These are phyloP conservation scores for Aspergillus niger DNA, from an alignment of 2,329 filamentous ascomycete species.

Conservation along the genomic window DNA sequence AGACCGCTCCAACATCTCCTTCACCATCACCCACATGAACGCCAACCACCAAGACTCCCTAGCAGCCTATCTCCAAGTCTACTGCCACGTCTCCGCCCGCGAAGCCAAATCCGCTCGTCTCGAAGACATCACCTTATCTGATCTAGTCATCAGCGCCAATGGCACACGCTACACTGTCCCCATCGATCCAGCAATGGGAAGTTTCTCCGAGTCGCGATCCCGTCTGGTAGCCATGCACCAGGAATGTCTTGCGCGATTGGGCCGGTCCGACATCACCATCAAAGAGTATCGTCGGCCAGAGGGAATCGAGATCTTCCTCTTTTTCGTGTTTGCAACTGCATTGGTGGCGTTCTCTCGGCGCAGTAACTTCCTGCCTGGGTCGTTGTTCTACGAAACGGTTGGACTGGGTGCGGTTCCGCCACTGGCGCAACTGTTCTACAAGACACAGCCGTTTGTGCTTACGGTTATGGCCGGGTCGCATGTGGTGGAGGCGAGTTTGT, in stretches of 20 bases:
- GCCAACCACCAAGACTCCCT: slow-evolving; percentile 75
- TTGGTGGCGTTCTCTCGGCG: slow-evolving; percentile 55
- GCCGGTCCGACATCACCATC: slow-evolving; percentile 59
- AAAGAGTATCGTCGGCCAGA: slow-evolving; percentile 55
- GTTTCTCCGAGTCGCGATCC: slow-evolving; percentile 66
- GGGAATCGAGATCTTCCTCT: slow-evolving; percentile 53
- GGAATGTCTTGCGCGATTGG: slow-evolving; percentile 61
- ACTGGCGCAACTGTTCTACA: slow-evolving; percentile 61
- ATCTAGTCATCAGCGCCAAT: slow-evolving; percentile 63
- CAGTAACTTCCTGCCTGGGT: slow-evolving; percentile 57
- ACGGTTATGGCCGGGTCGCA: slow-evolving; percentile 66
- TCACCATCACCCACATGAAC: slow-evolving; percentile 85
- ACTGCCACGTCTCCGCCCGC: slow-evolving; percentile 58
- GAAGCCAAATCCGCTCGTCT: slow-evolving; percentile 62
- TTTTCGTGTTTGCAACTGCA: slow-evolving; percentile 58
- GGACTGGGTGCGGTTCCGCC: slow-evolving; percentile 58
- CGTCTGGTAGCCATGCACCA: slow-evolving; percentile 74
- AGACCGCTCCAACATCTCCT: slow-evolving; percentile 50
- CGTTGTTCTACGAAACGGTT: slow-evolving; percentile 49
- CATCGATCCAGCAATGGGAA: slow-evolving; percentile 70
- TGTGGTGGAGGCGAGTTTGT: slow-evolving; percentile 58
- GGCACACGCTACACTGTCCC: slow-evolving; percentile 55
- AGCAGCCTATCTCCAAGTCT: slow-evolving; percentile 74
- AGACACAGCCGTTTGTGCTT: slow-evolving; percentile 62
- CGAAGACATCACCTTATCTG: slow-evolving; percentile 63